Percentiles rank a stretch among this genome's conserved stretches.
Evolutionary conservation across 306 rosid genomes (phyloP).

Genomic region (Aeschynomene evenia): DNA sequence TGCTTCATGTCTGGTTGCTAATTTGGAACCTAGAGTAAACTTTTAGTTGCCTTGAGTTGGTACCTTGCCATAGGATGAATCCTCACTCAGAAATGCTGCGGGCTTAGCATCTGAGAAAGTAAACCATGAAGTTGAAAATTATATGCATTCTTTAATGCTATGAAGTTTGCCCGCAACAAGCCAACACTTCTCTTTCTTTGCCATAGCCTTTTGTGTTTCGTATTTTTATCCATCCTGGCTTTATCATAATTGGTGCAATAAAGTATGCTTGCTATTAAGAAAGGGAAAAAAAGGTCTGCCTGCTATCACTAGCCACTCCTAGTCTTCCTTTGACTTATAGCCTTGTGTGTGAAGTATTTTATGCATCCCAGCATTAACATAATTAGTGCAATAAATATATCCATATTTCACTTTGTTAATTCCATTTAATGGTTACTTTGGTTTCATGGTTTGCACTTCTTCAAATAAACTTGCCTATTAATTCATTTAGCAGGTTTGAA

Average conservation of each 20-base stretch:
- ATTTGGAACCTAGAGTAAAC: slow-evolving; percentile 13
- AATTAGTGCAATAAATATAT: slow-evolving; percentile 11
- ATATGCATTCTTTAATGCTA: slow-evolving; percentile 2
- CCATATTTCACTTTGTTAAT: neutral
- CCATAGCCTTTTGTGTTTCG: neutral
- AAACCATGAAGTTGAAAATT: neutral
- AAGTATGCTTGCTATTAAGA: neutral
- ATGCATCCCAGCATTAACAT: neutral
- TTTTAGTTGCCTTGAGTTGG: slow-evolving; percentile 10
- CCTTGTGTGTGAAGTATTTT: slow-evolving; percentile 3
- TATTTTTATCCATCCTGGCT: neutral
- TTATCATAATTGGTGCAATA: neutral
- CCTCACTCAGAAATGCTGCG: slow-evolving; percentile 11
- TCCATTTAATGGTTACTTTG: neutral
- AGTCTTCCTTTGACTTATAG: slow-evolving; percentile 1
- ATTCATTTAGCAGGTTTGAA: slow-evolving; percentile 10
- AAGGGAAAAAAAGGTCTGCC: neutral
- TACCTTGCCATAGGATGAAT: slow-evolving; percentile 10
- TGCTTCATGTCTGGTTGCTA: slow-evolving; percentile 7
- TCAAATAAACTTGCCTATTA: neutral
- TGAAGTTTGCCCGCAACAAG: neutral
- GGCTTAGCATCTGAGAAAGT: slow-evolving; percentile 8
- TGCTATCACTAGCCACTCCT: slow-evolving; percentile 9
- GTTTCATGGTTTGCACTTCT: slow-evolving; percentile 8
- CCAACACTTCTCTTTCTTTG: neutral